Evolutionary conservation across 2,329 filamentous ascomycete genomes (phyloP).

Genomic region (Ophiostoma quercus): DNA sequence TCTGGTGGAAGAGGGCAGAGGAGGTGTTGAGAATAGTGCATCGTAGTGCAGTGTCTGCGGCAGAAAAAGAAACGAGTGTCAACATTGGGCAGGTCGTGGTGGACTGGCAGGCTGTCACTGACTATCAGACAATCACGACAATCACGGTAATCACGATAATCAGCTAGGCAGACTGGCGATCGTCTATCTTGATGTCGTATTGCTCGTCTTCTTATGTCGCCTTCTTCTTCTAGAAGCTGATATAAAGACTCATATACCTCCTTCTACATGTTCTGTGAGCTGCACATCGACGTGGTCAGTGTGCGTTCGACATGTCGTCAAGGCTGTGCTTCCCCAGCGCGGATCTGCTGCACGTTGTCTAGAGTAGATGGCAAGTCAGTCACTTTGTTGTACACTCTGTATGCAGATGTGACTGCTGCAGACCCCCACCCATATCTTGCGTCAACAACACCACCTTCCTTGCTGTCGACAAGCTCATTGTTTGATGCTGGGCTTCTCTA

Average conservation of each 20-base stretch:
- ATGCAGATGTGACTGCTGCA: neutral
- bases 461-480: neutral
- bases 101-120: neutral
- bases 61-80: conserved; percentile 5
- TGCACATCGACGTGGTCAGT: neutral
- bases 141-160: neutral
- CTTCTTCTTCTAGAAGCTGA: conserved; percentile 14
- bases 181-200: conserved; percentile 1
- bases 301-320: neutral
- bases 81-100: neutral
- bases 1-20: neutral
- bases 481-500: neutral
- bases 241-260: neutral
- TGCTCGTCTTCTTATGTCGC: neutral
- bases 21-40: too few relatives aligned
- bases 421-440: neutral
- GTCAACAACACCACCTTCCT: conserved; percentile 6
- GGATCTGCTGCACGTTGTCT: conserved; percentile 1
- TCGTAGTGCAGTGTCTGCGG: neutral
- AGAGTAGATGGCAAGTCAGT: neutral
- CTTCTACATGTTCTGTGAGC: neutral
- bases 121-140: neutral
- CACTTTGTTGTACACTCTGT: neutral
- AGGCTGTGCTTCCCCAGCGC: neutral
- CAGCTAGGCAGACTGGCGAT: neutral